These are phyloP conservation scores for Aspergillus pseudonomiae DNA, from an alignment of 2,329 filamentous ascomycete species.

Conservation along the genomic window DNA sequence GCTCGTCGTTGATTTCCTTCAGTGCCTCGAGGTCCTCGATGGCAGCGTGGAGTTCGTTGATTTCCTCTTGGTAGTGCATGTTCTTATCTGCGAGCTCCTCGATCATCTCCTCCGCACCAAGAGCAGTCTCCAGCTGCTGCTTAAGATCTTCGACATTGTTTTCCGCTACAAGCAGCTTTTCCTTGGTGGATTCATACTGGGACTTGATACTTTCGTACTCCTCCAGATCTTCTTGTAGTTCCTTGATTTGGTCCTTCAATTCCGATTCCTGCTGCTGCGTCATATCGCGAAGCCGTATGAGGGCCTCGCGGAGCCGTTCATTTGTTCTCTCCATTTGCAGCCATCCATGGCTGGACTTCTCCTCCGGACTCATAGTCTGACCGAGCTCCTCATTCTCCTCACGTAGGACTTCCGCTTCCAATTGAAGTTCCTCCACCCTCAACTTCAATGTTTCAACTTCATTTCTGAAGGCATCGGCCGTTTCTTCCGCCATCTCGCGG, in stretches of 20 bases:
- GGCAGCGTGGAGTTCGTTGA: conserved; percentile 77
- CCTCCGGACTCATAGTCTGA: conserved; percentile 84
- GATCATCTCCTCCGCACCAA: conserved; percentile 90
- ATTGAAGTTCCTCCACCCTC: conserved; percentile 78
- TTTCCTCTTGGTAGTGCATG: conserved; percentile 77
- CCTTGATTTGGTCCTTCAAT: conserved; percentile 72
- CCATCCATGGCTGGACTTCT: conserved; percentile 84
- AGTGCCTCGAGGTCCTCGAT: conserved; percentile 87
- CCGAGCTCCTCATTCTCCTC: conserved; percentile 86
- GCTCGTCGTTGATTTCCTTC: conserved; percentile 91
- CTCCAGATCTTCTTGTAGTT: conserved; percentile 72
- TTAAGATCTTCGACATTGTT: conserved; percentile 80
- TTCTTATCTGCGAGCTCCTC: conserved; percentile 89
- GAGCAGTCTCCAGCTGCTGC: conserved; percentile 85
- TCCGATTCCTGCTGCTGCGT: conserved; percentile 84
- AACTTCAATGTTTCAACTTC: conserved; percentile 78
- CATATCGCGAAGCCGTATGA: conserved; percentile 82
- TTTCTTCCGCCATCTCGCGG: conserved; percentile 95
- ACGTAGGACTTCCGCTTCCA: conserved; percentile 83
- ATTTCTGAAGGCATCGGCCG: conserved; percentile 76
- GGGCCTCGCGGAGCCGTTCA: conserved; percentile 80
- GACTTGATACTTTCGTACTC: conserved; percentile 69
- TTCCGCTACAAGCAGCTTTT: conserved; percentile 73
- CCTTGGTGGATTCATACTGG: conserved; percentile 70
- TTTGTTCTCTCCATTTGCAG: conserved; percentile 90